These are phyloP conservation scores for Juglanconis oblonga DNA, from an alignment of 2,329 filamentous ascomycete genomes.

Conservation along the genomic window DNA sequence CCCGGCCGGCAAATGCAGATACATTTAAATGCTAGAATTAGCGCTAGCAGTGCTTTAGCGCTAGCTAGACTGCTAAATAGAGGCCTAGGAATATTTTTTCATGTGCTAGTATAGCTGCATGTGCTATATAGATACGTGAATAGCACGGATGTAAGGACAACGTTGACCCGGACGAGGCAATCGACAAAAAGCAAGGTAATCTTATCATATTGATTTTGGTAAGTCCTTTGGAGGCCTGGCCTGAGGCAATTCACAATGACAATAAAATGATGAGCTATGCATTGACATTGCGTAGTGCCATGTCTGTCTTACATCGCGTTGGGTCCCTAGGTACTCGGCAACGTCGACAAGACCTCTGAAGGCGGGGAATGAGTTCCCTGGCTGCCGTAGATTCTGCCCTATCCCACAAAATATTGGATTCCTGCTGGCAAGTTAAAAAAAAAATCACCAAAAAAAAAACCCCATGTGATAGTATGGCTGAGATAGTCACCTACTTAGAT, in stretches of 20 bases:
- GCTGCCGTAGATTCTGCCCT: conserved; percentile 21
- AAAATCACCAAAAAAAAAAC: too few species aligned
- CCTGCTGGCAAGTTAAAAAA: conserved; percentile 17
- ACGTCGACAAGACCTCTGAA: conserved; percentile 25
- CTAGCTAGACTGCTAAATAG: too few species aligned
- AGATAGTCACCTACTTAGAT: too few species aligned
- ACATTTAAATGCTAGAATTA: too few species aligned
- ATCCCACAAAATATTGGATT: conserved; percentile 24
- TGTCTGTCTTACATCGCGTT: conserved; percentile 16
- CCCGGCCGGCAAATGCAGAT: too few species aligned
- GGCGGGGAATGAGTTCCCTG: conserved; percentile 24
- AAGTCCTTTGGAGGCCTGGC: neutral
- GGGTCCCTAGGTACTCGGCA: conserved; percentile 19
- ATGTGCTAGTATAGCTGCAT: too few species aligned
- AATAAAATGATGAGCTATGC: too few species aligned
- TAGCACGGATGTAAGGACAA: conserved; percentile 18
- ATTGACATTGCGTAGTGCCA: conserved; percentile 21
- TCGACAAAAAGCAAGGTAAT: conserved; percentile 19
- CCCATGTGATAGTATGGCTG: too few species aligned
- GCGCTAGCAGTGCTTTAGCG: too few species aligned
- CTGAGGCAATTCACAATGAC: too few species aligned
- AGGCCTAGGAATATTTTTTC: too few species aligned
- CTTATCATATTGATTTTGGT: conserved; percentile 7
- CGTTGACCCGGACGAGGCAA: conserved; percentile 16
- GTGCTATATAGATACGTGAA: conserved; percentile 11